Conservation (phyloP, 2,329 filamentous ascomycete species). For the Xylaria sp. region DNA sequence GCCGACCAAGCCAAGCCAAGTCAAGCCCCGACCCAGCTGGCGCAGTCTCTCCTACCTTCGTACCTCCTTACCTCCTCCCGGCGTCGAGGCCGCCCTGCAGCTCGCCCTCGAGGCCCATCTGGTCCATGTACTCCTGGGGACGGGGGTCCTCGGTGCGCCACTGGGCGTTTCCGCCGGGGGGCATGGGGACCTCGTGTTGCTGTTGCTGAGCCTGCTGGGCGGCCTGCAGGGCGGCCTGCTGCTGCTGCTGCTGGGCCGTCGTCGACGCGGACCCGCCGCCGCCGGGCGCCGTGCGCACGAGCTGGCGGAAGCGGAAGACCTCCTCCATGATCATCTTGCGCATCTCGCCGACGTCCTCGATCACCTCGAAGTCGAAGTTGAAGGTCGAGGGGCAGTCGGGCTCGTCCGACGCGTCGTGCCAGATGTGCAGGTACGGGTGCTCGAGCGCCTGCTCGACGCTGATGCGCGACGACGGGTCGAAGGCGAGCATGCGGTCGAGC, state of each 20-base stretch:
- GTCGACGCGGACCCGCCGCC: no score
- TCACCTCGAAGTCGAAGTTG: slow-evolving; percentile 98
- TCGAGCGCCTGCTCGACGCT: slow-evolving; percentile 93
- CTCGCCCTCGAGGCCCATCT: slow-evolving; percentile 59
- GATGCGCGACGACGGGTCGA: slow-evolving; percentile 92
- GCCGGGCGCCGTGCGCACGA: slow-evolving; percentile 56
- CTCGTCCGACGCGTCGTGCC: slow-evolving; percentile 97
- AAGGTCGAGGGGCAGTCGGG: slow-evolving; percentile 91
- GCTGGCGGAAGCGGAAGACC: slow-evolving; percentile 79
- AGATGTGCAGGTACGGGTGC: slow-evolving; percentile 95
- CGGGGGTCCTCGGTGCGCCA: slow-evolving; percentile 64
- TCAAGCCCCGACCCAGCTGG: no score
- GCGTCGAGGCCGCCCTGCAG: slow-evolving; percentile 63
- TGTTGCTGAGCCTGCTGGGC: slow-evolving; percentile 43
- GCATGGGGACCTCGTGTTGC: slow-evolving; percentile 57
- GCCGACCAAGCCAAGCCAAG: not conserved
- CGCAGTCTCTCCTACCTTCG: no score
- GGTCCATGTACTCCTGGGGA: slow-evolving; percentile 59
- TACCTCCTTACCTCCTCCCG: slow-evolving; percentile 35
- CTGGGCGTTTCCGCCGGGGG: slow-evolving; percentile 48
- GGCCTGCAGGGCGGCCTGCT: slow-evolving; percentile 37
- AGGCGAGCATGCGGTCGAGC: slow-evolving; percentile 95
- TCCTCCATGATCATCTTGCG: slow-evolving; percentile 97
- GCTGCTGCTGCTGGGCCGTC: slow-evolving; percentile 40
- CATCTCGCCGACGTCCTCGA: slow-evolving; percentile 94